Base-by-base conservation (phyloP, 2,329 filamentous ascomycete genomes). In the Dactylonectria macrodidyma region DNA sequence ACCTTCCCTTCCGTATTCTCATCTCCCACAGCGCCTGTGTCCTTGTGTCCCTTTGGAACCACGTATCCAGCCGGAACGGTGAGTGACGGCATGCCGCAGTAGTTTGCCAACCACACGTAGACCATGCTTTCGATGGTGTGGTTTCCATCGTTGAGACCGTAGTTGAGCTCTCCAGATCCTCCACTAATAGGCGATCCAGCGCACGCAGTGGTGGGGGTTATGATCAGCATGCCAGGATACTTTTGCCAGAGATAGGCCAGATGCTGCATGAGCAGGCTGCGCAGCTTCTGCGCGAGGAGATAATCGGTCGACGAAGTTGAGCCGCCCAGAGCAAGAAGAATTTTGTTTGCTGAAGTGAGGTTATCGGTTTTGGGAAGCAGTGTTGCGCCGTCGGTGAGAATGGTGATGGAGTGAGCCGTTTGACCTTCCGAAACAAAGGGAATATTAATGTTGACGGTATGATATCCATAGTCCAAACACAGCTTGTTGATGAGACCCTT, bases 401-500 rank as follows among this genome's bases (percentile, higher is more conserved):
- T 92, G 0, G 92, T 93, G 68, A 95, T 80, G 24, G 91, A 90
- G 78, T 95, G 93, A 0, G 92, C 92, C 22, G 89, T 85, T 78
- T 94, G 92, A 24, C 91, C 92, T 73, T 93, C 87, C 11, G 84
- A 76, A 1, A 89, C 72, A 30, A 89, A 84, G 0, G 90, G 90
- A 56, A 92, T 86, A 4, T 83, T 81, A 67, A 92, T 87, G 41
- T 88, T 83, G 2, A 91, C 80, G 2, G 85, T 75, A 16, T 78
- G 78, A 77, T 92, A 92, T 50, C 85, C 87, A 16, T 85, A 80
- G 16, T 86, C 79, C 2, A 79, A 74, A 14, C 83, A 85, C 3
- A 94, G 83, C 59, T 87, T 86, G 16, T 87, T 84, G 41, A 92
- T 76, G 56, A 85, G 78, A 19, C 67, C 71, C 16, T 80, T 80